phyloP scores from a whole-genome alignment of 2,329 filamentous ascomycete species.

The Verticillium nonalfalfae region DNA sequence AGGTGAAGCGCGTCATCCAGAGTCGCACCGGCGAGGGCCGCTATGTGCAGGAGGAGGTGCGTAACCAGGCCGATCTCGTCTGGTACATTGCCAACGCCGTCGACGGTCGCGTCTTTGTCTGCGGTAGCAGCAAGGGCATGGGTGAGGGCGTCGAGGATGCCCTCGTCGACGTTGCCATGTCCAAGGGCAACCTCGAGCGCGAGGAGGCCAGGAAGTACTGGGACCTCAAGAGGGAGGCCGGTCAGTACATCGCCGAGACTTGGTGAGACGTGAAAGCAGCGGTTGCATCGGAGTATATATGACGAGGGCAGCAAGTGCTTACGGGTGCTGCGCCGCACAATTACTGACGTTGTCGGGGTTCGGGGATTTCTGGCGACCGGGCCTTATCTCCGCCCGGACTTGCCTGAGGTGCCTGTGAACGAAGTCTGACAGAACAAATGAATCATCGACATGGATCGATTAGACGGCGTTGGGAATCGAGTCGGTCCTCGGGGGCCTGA shows the following conservation, averaged over 20 bases:
- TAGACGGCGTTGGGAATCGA: neutral
- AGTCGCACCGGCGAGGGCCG: slow-evolving; percentile 70
- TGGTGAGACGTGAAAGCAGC: slow-evolving; percentile 37
- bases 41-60: slow-evolving; percentile 95
- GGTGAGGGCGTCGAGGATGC: slow-evolving; percentile 90
- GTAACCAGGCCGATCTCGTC: slow-evolving; percentile 86
- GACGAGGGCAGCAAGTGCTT: neutral
- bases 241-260: slow-evolving; percentile 89
- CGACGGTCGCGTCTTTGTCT: slow-evolving; percentile 95
- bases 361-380: slow-evolving; percentile 4
- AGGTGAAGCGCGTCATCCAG: slow-evolving; percentile 77
- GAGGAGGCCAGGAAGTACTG: slow-evolving; percentile 85
- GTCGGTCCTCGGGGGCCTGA: neutral
- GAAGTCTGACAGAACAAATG: neutral
- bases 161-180: slow-evolving; percentile 83
- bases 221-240: slow-evolving; percentile 83
- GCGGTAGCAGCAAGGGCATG: slow-evolving; percentile 93
- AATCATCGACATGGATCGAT: neutral
- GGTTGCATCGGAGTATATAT: neutral
- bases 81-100: slow-evolving; percentile 97
- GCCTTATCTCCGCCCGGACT: neutral
- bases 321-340: neutral
- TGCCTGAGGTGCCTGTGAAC: neutral
- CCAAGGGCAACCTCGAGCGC: slow-evolving; percentile 78
- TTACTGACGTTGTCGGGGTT: neutral